Conservation (phyloP, 441 rosid genomes). For the Gossypium aridum region DNA sequence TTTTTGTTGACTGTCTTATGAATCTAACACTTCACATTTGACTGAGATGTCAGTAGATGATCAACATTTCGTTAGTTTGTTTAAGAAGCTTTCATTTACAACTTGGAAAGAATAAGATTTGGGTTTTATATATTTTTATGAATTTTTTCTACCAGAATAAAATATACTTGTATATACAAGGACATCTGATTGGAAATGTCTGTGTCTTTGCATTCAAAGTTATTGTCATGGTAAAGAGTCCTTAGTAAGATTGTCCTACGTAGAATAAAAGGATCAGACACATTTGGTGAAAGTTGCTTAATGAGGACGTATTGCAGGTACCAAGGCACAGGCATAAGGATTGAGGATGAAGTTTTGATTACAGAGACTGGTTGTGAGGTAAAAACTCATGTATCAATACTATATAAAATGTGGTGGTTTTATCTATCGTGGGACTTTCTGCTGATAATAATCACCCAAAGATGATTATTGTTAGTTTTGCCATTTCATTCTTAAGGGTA, state of each 20-base stretch:
- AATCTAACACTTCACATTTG: background rate
- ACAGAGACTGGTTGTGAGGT: conserved; percentile 91
- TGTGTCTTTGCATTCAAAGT: background rate
- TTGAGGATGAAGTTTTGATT: conserved; percentile 92
- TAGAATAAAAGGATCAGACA: background rate
- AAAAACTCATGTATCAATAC: conserved; percentile 1
- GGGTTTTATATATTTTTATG: background rate
- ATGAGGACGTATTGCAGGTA: conserved; percentile 39
- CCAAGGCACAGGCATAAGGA: conserved; percentile 83
- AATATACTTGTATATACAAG: background rate
- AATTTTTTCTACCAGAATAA: background rate
- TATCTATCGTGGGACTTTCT: background rate
- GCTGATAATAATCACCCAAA: background rate
- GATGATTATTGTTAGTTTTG: background rate
- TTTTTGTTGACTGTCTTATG: background rate
- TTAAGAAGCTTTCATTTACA: conserved; percentile 1
- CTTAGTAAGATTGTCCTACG: background rate
- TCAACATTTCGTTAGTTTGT: background rate
- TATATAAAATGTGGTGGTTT: background rate
- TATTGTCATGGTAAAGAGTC: background rate
- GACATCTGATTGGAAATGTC: background rate
- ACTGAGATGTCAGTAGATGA: background rate
- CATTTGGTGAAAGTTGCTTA: background rate
- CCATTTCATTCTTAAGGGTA: background rate
- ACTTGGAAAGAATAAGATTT: background rate